These are phyloP conservation scores for Marchantia paleacea DNA, from an alignment of 225 moss, liverwort and hornwort species.

Conservation along the genomic window DNA sequence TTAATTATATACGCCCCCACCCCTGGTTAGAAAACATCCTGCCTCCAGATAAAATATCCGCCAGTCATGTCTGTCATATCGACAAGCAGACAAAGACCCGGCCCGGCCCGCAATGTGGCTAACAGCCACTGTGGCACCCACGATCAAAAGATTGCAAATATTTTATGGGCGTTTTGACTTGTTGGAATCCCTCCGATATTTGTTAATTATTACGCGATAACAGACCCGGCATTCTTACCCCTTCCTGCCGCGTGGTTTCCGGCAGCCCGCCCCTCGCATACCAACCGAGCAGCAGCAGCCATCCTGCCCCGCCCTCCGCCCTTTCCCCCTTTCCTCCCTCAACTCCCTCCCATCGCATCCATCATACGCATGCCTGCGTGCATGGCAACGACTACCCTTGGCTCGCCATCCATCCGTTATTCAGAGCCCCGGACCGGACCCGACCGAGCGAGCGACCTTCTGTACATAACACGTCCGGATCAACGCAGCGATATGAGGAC, in stretches of 20 bases:
- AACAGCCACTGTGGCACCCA: neutral
- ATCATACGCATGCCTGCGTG: slow-evolving; percentile 7
- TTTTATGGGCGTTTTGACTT: neutral
- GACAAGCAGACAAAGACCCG: neutral
- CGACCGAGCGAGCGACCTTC: neutral
- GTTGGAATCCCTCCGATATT: neutral
- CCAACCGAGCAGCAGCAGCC: slow-evolving; percentile 13
- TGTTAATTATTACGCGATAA: neutral
- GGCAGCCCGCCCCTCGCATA: slow-evolving; percentile 17
- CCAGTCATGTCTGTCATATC: neutral
- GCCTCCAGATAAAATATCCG: neutral
- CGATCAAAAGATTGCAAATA: neutral
- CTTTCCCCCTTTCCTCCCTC: neutral
- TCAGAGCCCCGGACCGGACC: slow-evolving; percentile 5
- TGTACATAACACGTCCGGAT: slow-evolving; percentile 36
- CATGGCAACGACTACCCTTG: slow-evolving; percentile 7
- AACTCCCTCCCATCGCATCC: neutral
- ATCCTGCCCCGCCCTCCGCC: neutral
- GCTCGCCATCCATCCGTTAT: slow-evolving; percentile 33
- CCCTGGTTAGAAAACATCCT: too few relatives aligned
- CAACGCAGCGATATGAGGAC: slow-evolving; percentile 14
- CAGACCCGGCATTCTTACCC: neutral
- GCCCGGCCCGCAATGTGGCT: neutral
- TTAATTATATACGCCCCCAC: neutral
- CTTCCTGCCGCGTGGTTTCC: neutral